A percentile compares a stretch with the other conserved stretches of the same genome.
Evolutionary conservation across 139 green algal species (phyloP).

Genomic region (Haematococcus lacustris): DNA sequence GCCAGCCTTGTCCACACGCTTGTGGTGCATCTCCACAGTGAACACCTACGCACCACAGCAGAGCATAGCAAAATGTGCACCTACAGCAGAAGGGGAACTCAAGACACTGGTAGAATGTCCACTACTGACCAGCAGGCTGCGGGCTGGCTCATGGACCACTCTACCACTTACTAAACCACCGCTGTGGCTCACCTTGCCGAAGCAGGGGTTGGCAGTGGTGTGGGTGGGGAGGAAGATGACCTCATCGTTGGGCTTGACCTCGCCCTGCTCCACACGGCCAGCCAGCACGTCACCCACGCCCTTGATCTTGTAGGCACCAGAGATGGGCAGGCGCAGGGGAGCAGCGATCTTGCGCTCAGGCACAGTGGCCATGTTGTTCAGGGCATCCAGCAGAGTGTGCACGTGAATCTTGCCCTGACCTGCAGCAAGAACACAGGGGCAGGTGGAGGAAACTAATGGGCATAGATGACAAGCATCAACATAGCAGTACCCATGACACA

Average conservation of each 20-base stretch:
- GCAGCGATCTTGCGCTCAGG: slow-evolving; percentile 81
- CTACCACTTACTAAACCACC: no score
- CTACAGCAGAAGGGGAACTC: no score
- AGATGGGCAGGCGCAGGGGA: slow-evolving; percentile 87
- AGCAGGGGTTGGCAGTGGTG: slow-evolving; percentile 79
- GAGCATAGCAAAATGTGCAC: no score
- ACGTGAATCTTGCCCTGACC: slow-evolving; percentile 33
- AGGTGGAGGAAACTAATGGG: no score
- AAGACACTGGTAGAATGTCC: no score
- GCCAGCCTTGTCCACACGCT: slow-evolving; percentile 83
- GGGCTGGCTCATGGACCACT: no score
- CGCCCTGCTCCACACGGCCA: slow-evolving; percentile 94
- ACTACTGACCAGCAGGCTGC: no score
- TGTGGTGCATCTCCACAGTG: slow-evolving; percentile 99
- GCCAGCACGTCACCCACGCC: slow-evolving; percentile 97
- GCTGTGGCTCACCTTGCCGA: no score
- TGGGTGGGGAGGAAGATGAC: slow-evolving; percentile 84
- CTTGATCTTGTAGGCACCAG: slow-evolving; percentile 98
- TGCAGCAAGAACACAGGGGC: background rate
- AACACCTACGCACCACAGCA: no score
- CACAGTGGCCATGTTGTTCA: slow-evolving; percentile 76
- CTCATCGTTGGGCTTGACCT: slow-evolving; percentile 90
- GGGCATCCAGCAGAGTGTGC: slow-evolving; percentile 77
- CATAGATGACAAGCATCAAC: no score
- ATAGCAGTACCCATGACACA: no score